Percentiles rank a stretch among this genome's conserved stretches.
Conservation (phyloP, 139 green algal genomes). For the Pseudopediastrum boryanum region DNA sequence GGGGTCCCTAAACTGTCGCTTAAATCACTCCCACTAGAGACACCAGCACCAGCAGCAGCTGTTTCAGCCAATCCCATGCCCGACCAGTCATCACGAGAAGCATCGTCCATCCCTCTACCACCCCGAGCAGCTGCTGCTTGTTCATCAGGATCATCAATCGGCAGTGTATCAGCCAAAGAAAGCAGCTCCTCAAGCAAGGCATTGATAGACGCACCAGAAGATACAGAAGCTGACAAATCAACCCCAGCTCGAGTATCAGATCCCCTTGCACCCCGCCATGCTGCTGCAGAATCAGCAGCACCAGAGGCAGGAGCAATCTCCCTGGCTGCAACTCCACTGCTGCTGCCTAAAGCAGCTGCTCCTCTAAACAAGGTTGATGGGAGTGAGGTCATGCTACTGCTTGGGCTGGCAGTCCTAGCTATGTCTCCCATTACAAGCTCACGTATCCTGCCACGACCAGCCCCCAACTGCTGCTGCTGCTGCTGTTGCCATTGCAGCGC, state of each 20-base stretch:
- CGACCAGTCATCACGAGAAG: too few relatives aligned
- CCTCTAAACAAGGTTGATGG: slow-evolving; percentile 16
- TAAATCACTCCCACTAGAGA: background rate
- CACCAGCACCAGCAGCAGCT: background rate
- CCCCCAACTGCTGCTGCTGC: background rate
- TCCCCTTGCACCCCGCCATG: background rate
- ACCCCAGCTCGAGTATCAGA: background rate
- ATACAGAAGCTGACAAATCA: background rate
- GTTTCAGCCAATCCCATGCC: too few relatives aligned
- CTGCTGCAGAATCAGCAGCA: background rate
- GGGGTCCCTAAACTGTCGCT: background rate
- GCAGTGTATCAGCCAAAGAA: background rate
- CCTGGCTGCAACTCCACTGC: background rate
- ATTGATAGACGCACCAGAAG: background rate
- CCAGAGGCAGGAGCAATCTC: background rate
- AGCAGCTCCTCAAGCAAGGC: slow-evolving; percentile 26
- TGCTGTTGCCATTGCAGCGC: slow-evolving; percentile 7
- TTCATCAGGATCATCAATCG: background rate
- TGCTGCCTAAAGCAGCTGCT: background rate
- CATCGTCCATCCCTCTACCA: too few relatives aligned
- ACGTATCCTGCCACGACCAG: background rate
- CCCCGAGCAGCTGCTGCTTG: background rate
- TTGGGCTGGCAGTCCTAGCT: background rate
- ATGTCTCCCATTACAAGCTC: background rate
- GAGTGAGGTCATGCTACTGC: slow-evolving; percentile 18